These are phyloP conservation scores for Cytospora chrysosperma DNA, from an alignment of 2,329 filamentous ascomycete species.

Conservation along the genomic window DNA sequence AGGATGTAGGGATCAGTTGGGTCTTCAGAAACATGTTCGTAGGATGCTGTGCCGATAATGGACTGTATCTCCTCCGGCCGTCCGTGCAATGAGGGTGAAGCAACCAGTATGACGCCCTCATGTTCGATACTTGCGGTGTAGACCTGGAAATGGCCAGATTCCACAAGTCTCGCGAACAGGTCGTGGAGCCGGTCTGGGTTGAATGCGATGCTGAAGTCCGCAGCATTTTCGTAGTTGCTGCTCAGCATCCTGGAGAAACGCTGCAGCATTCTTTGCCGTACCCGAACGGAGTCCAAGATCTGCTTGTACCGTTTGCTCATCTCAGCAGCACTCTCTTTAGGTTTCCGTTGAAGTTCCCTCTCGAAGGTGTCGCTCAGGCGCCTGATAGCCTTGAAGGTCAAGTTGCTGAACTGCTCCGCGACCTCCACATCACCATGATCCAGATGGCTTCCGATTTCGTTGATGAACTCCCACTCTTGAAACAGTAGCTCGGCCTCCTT, in stretches of 20 bases:
- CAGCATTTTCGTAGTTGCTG: slow-evolving; percentile 93
- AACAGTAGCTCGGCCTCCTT: slow-evolving; percentile 97
- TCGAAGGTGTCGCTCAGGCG: slow-evolving; percentile 90
- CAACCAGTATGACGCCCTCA: slow-evolving; percentile 78
- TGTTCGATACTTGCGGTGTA: slow-evolving; percentile 69
- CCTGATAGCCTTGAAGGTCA: slow-evolving; percentile 89
- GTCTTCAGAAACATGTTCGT: slow-evolving; percentile 64
- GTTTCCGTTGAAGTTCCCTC: slow-evolving; percentile 79
- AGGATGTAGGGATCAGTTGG: slow-evolving; percentile 79
- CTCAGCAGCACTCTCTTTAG: slow-evolving; percentile 78
- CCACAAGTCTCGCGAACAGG: slow-evolving; percentile 76
- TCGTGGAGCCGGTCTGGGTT: slow-evolving; percentile 66
- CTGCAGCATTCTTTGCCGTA: slow-evolving; percentile 93
- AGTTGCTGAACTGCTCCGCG: slow-evolving; percentile 91
- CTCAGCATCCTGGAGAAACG: slow-evolving; percentile 89
- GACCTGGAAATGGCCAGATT: slow-evolving; percentile 85
- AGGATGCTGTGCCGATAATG: slow-evolving; percentile 71
- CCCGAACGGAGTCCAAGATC: slow-evolving; percentile 90
- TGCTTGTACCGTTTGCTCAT: slow-evolving; percentile 98
- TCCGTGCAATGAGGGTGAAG: slow-evolving; percentile 73
- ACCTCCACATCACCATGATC: slow-evolving; percentile 94
- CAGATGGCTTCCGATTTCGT: slow-evolving; percentile 87
- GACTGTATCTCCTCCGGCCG: slow-evolving; percentile 79
- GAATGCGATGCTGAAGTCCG: slow-evolving; percentile 86
- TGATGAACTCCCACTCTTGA: slow-evolving; percentile 97